Conservation (phyloP, 2,329 filamentous ascomycete species). For the Fusarium temperatum region DNA sequence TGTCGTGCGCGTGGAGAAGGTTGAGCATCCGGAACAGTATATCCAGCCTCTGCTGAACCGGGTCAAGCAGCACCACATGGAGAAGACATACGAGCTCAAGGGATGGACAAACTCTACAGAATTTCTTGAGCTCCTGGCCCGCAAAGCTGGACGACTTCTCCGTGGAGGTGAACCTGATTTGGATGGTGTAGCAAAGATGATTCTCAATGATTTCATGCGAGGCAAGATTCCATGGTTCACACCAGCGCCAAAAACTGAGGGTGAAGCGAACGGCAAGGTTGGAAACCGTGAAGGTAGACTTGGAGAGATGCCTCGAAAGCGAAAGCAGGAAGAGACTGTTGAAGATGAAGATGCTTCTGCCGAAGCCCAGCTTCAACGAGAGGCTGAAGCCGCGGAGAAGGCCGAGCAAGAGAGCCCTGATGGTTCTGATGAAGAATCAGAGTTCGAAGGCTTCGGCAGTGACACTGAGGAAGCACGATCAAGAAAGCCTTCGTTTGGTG, state of each 20-base stretch:
- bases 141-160: slow-evolving; percentile 85
- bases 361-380: slow-evolving; percentile 42
- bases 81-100: slow-evolving; percentile 90
- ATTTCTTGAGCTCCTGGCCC: slow-evolving; percentile 86
- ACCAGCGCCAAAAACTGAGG: slow-evolving; percentile 72
- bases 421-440: slow-evolving; percentile 50
- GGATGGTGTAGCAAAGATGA: slow-evolving; percentile 95
- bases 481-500: slow-evolving; percentile 45
- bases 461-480: slow-evolving; percentile 47
- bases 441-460: slow-evolving; percentile 51
- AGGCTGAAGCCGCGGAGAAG: slow-evolving; percentile 40
- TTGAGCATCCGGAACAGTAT: slow-evolving; percentile 96
- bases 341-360: slow-evolving; percentile 51
- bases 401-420: slow-evolving; percentile 47
- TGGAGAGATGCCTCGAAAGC: slow-evolving; percentile 88
- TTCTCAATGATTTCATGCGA: slow-evolving; percentile 93
- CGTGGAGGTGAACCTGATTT: slow-evolving; percentile 95
- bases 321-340: slow-evolving; percentile 67
- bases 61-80: slow-evolving; percentile 87
- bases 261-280: slow-evolving; percentile 60
- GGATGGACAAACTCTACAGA: slow-evolving; percentile 80
- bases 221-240: slow-evolving; percentile 98
- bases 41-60: slow-evolving; percentile 82
- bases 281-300: slow-evolving; percentile 79
- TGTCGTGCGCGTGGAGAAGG: slow-evolving; percentile 93